phyloP scores from a whole-genome alignment of 768 basidiomycete genomes.

The Paxillus rubicundulus region DNA sequence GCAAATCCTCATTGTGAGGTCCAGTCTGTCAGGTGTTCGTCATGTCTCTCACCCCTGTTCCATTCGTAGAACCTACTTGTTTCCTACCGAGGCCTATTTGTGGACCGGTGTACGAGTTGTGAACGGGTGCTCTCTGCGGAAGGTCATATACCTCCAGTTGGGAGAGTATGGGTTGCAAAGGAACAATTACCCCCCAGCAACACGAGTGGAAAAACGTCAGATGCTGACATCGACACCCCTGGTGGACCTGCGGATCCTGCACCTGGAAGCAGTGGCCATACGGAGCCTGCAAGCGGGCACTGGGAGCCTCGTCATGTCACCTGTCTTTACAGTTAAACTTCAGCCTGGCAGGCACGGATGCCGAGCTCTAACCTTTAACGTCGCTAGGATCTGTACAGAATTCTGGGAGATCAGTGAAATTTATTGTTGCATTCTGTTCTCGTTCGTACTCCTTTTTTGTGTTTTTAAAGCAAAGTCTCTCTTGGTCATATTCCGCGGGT shows the following conservation, averaged over 20 bases:
- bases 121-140: slow-evolving; percentile 65
- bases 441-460: not conserved
- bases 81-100: slow-evolving; percentile 61
- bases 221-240: not conserved
- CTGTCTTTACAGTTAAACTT: slow-evolving; percentile 33
- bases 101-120: slow-evolving; percentile 58
- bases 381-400: not conserved
- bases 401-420: not conserved
- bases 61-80: slow-evolving; percentile 45
- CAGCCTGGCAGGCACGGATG: not conserved
- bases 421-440: slow-evolving; percentile 2
- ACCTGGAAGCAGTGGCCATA: not conserved
- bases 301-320: slow-evolving; percentile 56
- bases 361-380: not conserved
- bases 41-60: slow-evolving; percentile 4
- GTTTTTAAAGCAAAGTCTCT: too few species aligned
- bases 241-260: not conserved
- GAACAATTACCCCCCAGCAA: not conserved
- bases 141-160: slow-evolving; percentile 71
- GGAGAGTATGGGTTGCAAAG: slow-evolving; percentile 48
- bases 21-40: not conserved
- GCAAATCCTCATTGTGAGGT: slow-evolving; percentile 49
- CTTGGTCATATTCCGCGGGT: too few species aligned
- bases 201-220: not conserved
- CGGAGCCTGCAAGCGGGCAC: slow-evolving; percentile 27